Evolutionary conservation across 164 flowering plant species (phyloP).

Genomic region (Vitis riparia): DNA sequence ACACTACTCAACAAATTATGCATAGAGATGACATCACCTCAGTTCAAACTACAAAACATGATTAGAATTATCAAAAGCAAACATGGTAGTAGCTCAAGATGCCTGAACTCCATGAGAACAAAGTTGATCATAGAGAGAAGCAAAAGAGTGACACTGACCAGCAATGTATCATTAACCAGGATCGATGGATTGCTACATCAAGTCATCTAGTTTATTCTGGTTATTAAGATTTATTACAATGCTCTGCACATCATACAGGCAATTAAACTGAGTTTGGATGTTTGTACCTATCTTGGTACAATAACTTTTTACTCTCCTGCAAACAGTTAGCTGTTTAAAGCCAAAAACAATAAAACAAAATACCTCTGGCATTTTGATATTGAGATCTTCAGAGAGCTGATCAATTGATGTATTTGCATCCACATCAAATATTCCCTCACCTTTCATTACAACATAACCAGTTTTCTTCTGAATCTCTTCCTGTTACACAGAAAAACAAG

Average conservation of each 20-base stretch:
- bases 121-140: neutral
- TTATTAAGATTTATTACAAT: too few species aligned
- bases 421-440: slow-evolving; percentile 92
- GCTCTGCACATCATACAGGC: too few species aligned
- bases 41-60: neutral
- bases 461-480: slow-evolving; percentile 98
- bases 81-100: neutral
- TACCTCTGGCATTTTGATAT: slow-evolving; percentile 93
- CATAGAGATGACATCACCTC: neutral
- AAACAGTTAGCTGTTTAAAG: too few species aligned
- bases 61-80: neutral
- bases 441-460: slow-evolving; percentile 93
- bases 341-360: neutral
- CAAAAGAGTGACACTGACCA: neutral
- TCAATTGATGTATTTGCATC: slow-evolving; percentile 99
- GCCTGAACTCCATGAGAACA: neutral
- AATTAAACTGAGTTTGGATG: too few species aligned
- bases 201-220: neutral
- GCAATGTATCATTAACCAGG: too few species aligned
- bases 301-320: too few species aligned
- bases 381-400: slow-evolving; percentile 93
- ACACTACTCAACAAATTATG: neutral
- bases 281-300: too few species aligned
- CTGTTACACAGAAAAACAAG: slow-evolving; percentile 36
- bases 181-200: neutral